Evolutionary conservation across 2,329 filamentous ascomycete genomes (phyloP).

Genomic region (Ophiostoma novo-ulmi): DNA sequence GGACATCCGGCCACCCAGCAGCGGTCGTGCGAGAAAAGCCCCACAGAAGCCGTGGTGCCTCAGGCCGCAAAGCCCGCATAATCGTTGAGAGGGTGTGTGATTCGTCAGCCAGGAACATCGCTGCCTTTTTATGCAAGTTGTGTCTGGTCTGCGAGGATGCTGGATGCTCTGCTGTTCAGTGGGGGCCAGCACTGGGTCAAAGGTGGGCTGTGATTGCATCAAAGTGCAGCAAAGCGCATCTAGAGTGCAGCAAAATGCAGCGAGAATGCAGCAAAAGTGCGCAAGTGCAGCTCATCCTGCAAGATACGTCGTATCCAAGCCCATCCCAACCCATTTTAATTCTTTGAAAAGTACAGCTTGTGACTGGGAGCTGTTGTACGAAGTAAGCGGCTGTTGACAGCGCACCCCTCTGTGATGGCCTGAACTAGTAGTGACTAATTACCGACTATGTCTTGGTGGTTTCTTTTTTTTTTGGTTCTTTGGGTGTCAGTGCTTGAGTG

Average conservation of each 20-base stretch:
- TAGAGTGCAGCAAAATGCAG: background rate
- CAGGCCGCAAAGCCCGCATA: slow-evolving; percentile 22
- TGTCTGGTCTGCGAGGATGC: too few relatives aligned
- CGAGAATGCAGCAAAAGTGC: too few relatives aligned
- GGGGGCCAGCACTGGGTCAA: slow-evolving; percentile 2
- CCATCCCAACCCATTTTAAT: background rate
- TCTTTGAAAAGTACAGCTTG: background rate
- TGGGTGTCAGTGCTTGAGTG: background rate
- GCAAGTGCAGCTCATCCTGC: background rate
- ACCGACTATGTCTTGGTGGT: background rate
- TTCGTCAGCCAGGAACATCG: slow-evolving; percentile 21
- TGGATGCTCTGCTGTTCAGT: background rate
- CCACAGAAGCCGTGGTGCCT: slow-evolving; percentile 19
- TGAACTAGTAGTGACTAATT: background rate
- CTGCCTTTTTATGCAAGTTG: background rate
- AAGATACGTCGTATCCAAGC: slow-evolving; percentile 7
- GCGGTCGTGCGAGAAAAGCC: background rate
- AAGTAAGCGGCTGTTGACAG: background rate
- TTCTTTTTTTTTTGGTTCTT: background rate
- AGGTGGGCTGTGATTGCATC: background rate
- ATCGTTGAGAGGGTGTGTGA: slow-evolving; percentile 11
- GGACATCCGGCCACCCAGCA: background rate
- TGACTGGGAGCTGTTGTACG: background rate
- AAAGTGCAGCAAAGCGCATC: background rate
- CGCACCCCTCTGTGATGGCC: background rate